Base-by-base conservation (phyloP, 192 early-diverging fungal genomes). In the Backusella luteola region DNA sequence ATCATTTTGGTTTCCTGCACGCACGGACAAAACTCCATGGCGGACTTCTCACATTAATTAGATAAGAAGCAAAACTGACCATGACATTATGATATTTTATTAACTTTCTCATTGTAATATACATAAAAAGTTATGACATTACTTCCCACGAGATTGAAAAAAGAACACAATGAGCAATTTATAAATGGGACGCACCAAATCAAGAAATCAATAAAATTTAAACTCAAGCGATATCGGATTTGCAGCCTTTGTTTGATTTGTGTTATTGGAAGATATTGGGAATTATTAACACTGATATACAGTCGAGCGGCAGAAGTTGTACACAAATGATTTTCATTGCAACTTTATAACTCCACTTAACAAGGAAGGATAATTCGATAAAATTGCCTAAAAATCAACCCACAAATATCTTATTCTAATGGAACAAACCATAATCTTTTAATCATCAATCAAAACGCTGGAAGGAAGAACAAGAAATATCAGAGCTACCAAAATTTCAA, bases 1-100 rank as follows among this genome's bases (percentile, higher is more conserved):
- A 49, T 49, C 46, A n/a, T 63, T 63, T 63, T 63, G 9, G 56
- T 4, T 63, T 63, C 12, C 56, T 63, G 56, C 56, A 63, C 56
- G 56, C 56, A 63, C 56, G 56, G 56, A 63, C 56, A 63, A 63
- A 63, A 63, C 56, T 63, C 56, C 56, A 49, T 63, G 26, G 56
- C 26, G 56, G 56, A 63, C 11, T 26, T 63, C 1, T 63, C 46
- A 11, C 15, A 8, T 63, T 63, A 29, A 29, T 63, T 63, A 14
- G 56, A 26, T 56, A 56, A 44, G 21, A 56, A 56, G 12, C 19
- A 23, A 11, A 26, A 11, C 17, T 49, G 17, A 2, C 19, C 19
- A 29, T 9, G 2, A 11, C 8, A 29, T 26, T 12, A 26, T 26
- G 8, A 3, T 26, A 26, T 26, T 59, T 9, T 59, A 26, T 59